Percentiles rank a stretch among this genome's conserved stretches.
These are phyloP conservation scores for Marvania coccoides DNA, from an alignment of 139 green algal genomes.

Conservation along the genomic window DNA sequence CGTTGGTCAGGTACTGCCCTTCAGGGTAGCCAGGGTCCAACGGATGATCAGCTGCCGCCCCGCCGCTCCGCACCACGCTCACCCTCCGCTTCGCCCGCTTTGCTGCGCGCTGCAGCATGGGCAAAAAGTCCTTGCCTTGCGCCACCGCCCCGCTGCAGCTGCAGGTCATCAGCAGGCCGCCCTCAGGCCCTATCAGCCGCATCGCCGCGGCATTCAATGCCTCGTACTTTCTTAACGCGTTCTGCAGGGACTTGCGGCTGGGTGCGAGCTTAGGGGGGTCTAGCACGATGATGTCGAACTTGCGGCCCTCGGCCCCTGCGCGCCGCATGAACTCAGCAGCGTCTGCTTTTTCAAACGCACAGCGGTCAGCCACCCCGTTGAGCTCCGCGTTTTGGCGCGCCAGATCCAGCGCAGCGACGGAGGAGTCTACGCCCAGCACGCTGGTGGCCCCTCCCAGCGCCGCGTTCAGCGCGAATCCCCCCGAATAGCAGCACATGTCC, in stretches of 20 bases:
- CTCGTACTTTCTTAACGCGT: conserved; percentile 31
- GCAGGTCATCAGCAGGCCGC: conserved; percentile 91
- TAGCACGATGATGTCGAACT: conserved; percentile 85
- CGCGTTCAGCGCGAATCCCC: conserved; percentile 51
- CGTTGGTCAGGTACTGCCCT: conserved; percentile 73
- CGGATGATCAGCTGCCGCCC: conserved; percentile 63
- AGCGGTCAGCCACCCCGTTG: conserved; percentile 51
- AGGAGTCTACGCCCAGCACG: conserved; percentile 56
- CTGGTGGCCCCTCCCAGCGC: conserved; percentile 44
- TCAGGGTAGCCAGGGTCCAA: conserved; percentile 70
- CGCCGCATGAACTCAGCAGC: conserved; percentile 56
- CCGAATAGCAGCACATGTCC: conserved; percentile 90
- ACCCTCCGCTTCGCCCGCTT: conserved; percentile 20
- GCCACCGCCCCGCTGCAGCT: conserved; percentile 80
- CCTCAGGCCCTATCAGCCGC: conserved; percentile 58
- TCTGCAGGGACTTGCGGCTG: conserved; percentile 37
- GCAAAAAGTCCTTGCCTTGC: conserved; percentile 48
- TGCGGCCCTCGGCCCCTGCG: conserved; percentile 1
- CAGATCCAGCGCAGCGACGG: conserved; percentile 49
- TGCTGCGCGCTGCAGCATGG: conserved; percentile 38
- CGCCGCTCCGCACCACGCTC: conserved; percentile 53
- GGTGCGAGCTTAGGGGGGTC: conserved; percentile 95
- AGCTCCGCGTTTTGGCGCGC: conserved; percentile 61
- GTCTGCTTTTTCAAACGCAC: conserved; percentile 56
- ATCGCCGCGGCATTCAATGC: conserved; percentile 64